Percentiles rank a stretch among this genome's conserved stretches.
Conservation (phyloP, 352 stramenopile species). For the Aphanomyces cochlioides region DNA sequence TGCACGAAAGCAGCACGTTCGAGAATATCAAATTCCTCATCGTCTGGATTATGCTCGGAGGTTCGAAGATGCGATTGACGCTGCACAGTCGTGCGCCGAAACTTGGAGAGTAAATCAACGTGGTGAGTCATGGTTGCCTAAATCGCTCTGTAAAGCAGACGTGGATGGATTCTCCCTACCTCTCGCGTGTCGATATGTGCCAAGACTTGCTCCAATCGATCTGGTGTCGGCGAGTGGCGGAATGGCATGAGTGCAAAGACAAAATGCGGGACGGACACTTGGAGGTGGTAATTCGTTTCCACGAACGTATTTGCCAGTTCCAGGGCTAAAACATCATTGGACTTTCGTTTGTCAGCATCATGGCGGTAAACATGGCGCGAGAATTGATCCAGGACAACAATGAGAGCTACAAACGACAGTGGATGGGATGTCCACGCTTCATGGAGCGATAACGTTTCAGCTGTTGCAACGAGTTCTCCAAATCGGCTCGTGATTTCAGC, state of each 20-base stretch:
- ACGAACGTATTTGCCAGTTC: slow-evolving; percentile 49
- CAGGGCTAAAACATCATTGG: slow-evolving; percentile 52
- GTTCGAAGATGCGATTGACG: slow-evolving; percentile 57
- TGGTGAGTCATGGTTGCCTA: slow-evolving; percentile 47
- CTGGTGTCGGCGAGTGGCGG: slow-evolving; percentile 67
- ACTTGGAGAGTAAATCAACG: slow-evolving; percentile 68
- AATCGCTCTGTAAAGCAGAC: neutral
- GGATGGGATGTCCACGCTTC: slow-evolving; percentile 40
- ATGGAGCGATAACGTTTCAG: slow-evolving; percentile 47
- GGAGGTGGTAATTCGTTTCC: slow-evolving; percentile 45
- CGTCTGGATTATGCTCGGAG: slow-evolving; percentile 31
- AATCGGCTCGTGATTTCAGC: slow-evolving; percentile 43
- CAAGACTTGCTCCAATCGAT: slow-evolving; percentile 52
- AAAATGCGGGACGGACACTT: slow-evolving; percentile 52
- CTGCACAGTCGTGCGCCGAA: slow-evolving; percentile 73
- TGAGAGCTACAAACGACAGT: slow-evolving; percentile 60
- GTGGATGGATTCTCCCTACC: neutral
- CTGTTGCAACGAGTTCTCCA: slow-evolving; percentile 39
- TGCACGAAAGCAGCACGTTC: slow-evolving; percentile 50
- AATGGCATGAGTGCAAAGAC: slow-evolving; percentile 86
- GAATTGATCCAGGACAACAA: slow-evolving; percentile 86
- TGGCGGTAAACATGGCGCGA: slow-evolving; percentile 72
- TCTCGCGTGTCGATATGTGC: slow-evolving; percentile 47
- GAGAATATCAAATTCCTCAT: slow-evolving; percentile 63
- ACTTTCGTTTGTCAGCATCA: slow-evolving; percentile 31